Conservation (phyloP, 768 basidiomycete species). For the Antrodiella citrinella region DNA sequence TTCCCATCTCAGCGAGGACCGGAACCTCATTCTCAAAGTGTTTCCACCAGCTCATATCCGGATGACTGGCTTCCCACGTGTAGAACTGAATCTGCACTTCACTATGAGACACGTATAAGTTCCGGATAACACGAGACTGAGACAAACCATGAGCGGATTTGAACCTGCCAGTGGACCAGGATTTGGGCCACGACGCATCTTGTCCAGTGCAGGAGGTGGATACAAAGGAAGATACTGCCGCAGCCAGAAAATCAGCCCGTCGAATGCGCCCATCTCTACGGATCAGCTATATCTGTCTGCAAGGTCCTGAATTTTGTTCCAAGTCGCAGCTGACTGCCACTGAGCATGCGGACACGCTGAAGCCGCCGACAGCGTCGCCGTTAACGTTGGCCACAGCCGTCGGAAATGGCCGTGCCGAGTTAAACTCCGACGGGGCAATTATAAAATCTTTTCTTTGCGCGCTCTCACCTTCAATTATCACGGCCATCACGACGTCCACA, state of each 20-base stretch:
- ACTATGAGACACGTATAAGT: neutral
- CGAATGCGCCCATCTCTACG: slow-evolving; percentile 5
- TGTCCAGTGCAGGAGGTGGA: slow-evolving; percentile 36
- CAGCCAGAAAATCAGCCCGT: slow-evolving; percentile 4
- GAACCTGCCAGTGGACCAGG: slow-evolving; percentile 21
- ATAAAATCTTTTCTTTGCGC: too few relatives aligned
- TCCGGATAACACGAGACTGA: neutral
- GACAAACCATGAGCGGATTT: slow-evolving; percentile 64
- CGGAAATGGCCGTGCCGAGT: neutral
- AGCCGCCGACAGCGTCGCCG: neutral
- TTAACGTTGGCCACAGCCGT: neutral
- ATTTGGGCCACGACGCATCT: slow-evolving; percentile 56
- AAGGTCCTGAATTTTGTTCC: neutral
- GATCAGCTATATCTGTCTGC: neutral
- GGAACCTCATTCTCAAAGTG: slow-evolving; percentile 63
- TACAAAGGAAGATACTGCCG: slow-evolving; percentile 7
- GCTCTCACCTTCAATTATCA: too few relatives aligned
- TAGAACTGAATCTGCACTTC: slow-evolving; percentile 66
- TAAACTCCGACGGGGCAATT: neutral
- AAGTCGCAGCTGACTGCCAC: neutral
- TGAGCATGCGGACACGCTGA: neutral
- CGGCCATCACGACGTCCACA: slow-evolving; percentile 38
- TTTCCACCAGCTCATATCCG: slow-evolving; percentile 70
- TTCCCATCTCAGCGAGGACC: slow-evolving; percentile 52
- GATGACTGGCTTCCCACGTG: slow-evolving; percentile 64